These are phyloP conservation scores for Stephania yunnanensis DNA, from an alignment of 164 flowering plant genomes.

Conservation along the genomic window DNA sequence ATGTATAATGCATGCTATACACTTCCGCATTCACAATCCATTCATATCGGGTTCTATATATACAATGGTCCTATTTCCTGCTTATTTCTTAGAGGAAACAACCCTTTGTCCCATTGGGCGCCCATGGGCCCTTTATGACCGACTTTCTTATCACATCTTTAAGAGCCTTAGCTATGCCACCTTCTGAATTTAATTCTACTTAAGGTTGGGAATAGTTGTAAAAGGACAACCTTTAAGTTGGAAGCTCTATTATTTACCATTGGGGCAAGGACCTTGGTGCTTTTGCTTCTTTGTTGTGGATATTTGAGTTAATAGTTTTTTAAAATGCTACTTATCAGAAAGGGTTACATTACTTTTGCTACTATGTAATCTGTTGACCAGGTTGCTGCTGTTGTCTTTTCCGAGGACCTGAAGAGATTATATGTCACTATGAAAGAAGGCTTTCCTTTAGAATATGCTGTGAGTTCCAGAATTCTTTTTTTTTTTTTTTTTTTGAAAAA, in stretches of 20 bases:
- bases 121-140: no score
- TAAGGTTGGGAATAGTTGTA: no score
- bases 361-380: constrained; percentile 22
- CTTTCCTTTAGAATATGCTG: constrained; percentile 85
- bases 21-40: neutral
- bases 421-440: constrained; percentile 97
- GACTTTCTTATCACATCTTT: no score
- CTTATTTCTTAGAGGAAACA: no score
- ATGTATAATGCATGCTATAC: neutral
- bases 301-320: neutral
- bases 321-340: neutral
- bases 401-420: constrained; percentile 84
- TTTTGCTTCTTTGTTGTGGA: neutral
- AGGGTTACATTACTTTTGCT: neutral
- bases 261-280: no score
- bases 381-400: constrained; percentile 95
- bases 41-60: neutral
- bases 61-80: no score
- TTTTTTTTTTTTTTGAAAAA: no score
- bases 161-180: no score
- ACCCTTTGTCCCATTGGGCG: no score
- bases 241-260: no score
- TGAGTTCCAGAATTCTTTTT: constrained; percentile 33
- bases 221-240: no score
- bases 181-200: no score